phyloP scores from a whole-genome alignment of 2,329 filamentous ascomycete genomes.

The Juglanconis oblonga region DNA sequence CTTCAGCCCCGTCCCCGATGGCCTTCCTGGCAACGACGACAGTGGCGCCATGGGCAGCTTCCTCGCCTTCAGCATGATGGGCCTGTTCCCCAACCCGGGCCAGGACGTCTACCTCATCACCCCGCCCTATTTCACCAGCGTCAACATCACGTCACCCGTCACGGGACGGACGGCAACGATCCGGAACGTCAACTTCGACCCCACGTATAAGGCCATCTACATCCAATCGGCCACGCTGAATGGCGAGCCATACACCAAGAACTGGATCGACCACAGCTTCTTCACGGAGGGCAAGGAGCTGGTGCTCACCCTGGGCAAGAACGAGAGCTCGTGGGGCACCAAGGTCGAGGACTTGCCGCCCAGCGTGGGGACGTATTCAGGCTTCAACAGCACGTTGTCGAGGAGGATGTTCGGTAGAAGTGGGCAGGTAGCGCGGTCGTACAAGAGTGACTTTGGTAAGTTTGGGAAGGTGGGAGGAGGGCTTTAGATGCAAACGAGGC shows the following conservation, averaged over 20 bases:
- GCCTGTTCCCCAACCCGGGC: slow-evolving; percentile 65
- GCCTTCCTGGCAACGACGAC: slow-evolving; percentile 70
- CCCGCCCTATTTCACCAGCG: slow-evolving; percentile 62
- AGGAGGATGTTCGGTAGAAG: background rate
- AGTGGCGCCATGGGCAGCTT: slow-evolving; percentile 69
- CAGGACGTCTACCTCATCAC: slow-evolving; percentile 71
- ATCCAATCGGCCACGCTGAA: slow-evolving; percentile 65
- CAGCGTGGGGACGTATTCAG: slow-evolving; percentile 43
- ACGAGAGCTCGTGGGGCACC: slow-evolving; percentile 66
- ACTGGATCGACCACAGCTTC: slow-evolving; percentile 67
- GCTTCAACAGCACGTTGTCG: slow-evolving; percentile 24
- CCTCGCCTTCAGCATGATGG: slow-evolving; percentile 65
- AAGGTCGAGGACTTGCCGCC: slow-evolving; percentile 58
- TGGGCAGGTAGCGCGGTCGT: background rate
- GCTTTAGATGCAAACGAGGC: background rate
- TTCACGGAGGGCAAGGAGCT: slow-evolving; percentile 63
- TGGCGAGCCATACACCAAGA: slow-evolving; percentile 58
- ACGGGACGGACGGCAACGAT: slow-evolving; percentile 61
- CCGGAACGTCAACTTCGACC: slow-evolving; percentile 60
- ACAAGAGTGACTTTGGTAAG: slow-evolving; percentile 2
- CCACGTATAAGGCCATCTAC: slow-evolving; percentile 55
- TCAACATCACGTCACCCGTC: slow-evolving; percentile 54
- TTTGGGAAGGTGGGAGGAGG: background rate
- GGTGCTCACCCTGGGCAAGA: slow-evolving; percentile 57
- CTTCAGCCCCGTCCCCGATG: slow-evolving; percentile 57